Conservation (phyloP, 805 yeast species). For the Kurtzmaniella cleridarum region DNA sequence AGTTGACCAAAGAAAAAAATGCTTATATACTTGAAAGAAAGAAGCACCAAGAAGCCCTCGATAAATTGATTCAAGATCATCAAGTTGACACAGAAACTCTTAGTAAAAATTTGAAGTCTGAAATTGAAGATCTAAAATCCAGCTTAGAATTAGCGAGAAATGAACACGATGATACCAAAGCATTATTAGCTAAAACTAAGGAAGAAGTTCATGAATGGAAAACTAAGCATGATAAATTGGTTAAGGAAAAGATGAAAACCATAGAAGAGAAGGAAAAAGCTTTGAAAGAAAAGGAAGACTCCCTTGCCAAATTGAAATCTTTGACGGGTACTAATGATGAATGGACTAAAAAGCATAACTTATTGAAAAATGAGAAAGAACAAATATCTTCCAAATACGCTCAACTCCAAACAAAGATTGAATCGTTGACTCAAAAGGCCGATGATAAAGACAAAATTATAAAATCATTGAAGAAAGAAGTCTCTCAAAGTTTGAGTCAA, state of each 20-base stretch:
- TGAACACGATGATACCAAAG: slow-evolving; percentile 8
- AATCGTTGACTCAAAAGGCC: slow-evolving; percentile 3
- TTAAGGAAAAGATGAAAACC: slow-evolving; percentile 1
- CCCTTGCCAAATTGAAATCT: slow-evolving; percentile 2
- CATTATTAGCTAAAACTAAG: slow-evolving; percentile 6
- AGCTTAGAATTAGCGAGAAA: slow-evolving; percentile 5
- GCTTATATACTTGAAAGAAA: not conserved
- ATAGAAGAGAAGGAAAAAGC: not conserved
- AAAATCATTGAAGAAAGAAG: slow-evolving; percentile 5
- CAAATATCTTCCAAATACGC: not conserved
- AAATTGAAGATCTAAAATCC: slow-evolving; percentile 7
- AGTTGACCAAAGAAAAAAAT: not conserved
- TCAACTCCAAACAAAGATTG: slow-evolving; percentile 6
- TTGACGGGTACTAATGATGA: not conserved
- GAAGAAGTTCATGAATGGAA: slow-evolving; percentile 10
- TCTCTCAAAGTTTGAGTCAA: slow-evolving; percentile 2
- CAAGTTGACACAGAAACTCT: slow-evolving; percentile 1
- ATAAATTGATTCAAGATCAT: slow-evolving; percentile 7
- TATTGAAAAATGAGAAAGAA: not conserved
- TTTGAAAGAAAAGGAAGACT: slow-evolving; percentile 5
- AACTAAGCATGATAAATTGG: slow-evolving; percentile 7
- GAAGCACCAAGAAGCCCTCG: slow-evolving; percentile 5
- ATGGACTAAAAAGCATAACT: not conserved
- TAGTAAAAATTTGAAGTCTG: slow-evolving; percentile 1
- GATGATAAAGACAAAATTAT: slow-evolving; percentile 10